A percentile compares a stretch with the other conserved stretches of the same genome.
Conservation (phyloP, 2,329 filamentous ascomycete genomes). For the Conoideocrella luteorostrata region DNA sequence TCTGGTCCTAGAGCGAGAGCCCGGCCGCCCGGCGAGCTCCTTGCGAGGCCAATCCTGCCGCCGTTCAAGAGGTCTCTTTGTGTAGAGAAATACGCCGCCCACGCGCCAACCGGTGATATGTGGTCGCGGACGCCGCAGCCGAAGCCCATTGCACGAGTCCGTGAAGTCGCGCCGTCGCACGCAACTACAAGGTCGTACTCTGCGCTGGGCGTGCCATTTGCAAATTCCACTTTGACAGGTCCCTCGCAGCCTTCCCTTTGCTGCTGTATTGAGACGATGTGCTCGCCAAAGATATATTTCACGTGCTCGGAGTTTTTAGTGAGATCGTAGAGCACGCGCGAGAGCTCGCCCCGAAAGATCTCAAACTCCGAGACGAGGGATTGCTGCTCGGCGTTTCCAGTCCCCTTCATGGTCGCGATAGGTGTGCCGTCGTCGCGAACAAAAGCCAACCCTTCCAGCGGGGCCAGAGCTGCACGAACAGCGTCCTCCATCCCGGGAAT, state of each 20-base stretch:
- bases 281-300: slow-evolving; percentile 25
- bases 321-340: slow-evolving; percentile 33
- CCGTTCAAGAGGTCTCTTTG: slow-evolving; percentile 30
- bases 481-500: slow-evolving; percentile 32
- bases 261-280: slow-evolving; percentile 29
- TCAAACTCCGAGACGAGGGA: slow-evolving; percentile 43
- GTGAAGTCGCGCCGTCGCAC: slow-evolving; percentile 40
- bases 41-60: slow-evolving; percentile 28
- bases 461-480: slow-evolving; percentile 21
- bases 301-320: slow-evolving; percentile 21
- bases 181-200: slow-evolving; percentile 43
- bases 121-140: slow-evolving; percentile 31
- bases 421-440: slow-evolving; percentile 30
- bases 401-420: slow-evolving; percentile 27
- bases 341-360: slow-evolving; percentile 45
- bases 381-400: slow-evolving; percentile 32
- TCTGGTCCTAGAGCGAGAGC: slow-evolving; percentile 29
- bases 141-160: slow-evolving; percentile 38
- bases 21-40: slow-evolving; percentile 31
- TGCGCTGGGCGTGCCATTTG: slow-evolving; percentile 25
- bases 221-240: slow-evolving; percentile 33
- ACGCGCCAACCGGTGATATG: slow-evolving; percentile 28
- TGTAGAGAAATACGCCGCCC: slow-evolving; percentile 36
- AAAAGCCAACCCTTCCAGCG: slow-evolving; percentile 36
- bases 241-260: slow-evolving; percentile 12